These are phyloP conservation scores for Trichoderma orchidacearum DNA, from an alignment of 495 filamentous ascomycete species.

Conservation along the genomic window DNA sequence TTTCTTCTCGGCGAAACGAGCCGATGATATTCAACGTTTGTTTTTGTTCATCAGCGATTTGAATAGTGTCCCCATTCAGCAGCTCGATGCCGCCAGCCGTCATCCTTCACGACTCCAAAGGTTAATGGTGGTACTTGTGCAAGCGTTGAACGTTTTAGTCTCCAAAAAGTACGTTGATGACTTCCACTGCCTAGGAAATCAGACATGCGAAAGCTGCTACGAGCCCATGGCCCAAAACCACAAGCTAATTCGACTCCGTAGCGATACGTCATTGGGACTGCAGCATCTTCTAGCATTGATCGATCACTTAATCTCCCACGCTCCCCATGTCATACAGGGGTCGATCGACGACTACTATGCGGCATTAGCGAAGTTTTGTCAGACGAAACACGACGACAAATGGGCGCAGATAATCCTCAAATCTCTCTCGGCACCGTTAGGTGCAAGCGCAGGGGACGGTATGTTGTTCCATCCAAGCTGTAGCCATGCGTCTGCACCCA, in stretches of 20 bases:
- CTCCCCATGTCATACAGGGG: background rate
- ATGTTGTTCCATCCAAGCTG: background rate
- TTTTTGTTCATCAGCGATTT: conserved; percentile 22
- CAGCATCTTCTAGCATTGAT: background rate
- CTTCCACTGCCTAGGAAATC: background rate
- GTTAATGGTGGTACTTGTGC: conserved; percentile 19
- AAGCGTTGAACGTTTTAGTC: conserved; percentile 17
- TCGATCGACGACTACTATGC: background rate
- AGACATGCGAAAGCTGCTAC: background rate
- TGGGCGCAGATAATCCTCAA: background rate
- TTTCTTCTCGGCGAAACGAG: conserved; percentile 12
- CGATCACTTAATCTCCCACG: background rate
- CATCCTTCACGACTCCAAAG: conserved; percentile 14
- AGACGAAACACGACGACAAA: background rate
- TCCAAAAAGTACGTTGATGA: conserved; percentile 9
- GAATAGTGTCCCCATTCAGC: conserved; percentile 12
- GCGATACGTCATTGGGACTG: conserved; percentile 4
- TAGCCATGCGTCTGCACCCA: no score
- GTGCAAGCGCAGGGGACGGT: background rate
- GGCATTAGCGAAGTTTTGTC: background rate
- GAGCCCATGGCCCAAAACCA: background rate
- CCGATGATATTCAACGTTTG: conserved; percentile 21
- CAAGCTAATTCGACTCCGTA: background rate
- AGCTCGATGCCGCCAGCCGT: conserved; percentile 8
- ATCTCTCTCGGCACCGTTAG: background rate